These are phyloP conservation scores for Penicillium canariense DNA, from an alignment of 495 filamentous ascomycete genomes.

Conservation along the genomic window DNA sequence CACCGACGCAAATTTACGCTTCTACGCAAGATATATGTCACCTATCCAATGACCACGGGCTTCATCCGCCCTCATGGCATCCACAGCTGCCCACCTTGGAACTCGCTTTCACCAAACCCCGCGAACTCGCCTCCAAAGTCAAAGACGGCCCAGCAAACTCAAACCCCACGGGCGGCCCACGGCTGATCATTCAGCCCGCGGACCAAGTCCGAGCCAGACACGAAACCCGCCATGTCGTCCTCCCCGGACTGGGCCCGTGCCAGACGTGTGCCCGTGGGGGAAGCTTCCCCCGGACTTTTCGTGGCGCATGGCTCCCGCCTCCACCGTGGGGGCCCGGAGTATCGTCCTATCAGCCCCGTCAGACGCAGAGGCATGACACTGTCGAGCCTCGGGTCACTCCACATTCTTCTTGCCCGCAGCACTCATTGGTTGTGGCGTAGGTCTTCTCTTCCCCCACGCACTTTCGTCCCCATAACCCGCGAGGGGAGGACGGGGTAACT, in stretches of 20 bases:
- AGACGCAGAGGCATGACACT: slow-evolving; percentile 3
- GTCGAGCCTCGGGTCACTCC: slow-evolving; percentile 12
- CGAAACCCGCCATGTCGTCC: too few species aligned
- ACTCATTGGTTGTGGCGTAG: neutral
- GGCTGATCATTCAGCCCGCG: neutral
- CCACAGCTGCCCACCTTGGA: neutral
- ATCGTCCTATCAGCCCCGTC: slow-evolving; percentile 7
- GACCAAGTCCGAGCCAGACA: neutral
- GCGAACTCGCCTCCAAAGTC: neutral
- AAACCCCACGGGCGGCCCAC: neutral
- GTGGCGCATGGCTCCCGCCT: neutral
- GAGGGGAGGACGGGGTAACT: slow-evolving; percentile 5
- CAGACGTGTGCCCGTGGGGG: neutral
- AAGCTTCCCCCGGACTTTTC: slow-evolving; percentile 2
- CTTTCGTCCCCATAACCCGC: slow-evolving; percentile 5
- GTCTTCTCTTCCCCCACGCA: slow-evolving; percentile 5
- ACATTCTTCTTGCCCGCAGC: neutral
- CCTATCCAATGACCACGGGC: neutral
- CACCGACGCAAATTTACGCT: too few species aligned
- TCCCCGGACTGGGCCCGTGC: neutral
- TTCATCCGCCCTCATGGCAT: neutral
- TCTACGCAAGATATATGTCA: too few species aligned
- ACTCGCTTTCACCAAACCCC: neutral
- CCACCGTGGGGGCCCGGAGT: slow-evolving; percentile 6
- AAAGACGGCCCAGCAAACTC: neutral